phyloP scores from a whole-genome alignment of 495 filamentous ascomycete genomes.

The Glarea lozoyensis region DNA sequence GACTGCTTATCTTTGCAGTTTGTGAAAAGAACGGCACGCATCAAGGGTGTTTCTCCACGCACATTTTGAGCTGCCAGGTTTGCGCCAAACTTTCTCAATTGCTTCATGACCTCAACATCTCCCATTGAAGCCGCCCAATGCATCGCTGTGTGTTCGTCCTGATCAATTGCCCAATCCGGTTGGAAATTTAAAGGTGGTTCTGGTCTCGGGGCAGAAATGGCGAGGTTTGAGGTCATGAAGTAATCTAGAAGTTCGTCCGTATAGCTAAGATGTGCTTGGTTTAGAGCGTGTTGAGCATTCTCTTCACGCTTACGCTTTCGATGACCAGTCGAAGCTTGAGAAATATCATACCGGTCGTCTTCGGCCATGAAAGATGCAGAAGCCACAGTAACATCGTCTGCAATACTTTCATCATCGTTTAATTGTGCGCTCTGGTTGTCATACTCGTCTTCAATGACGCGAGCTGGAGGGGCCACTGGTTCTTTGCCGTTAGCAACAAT shows the following conservation, averaged over 20 bases:
- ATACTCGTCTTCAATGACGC: conserved; percentile 33
- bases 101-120: conserved; percentile 80
- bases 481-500: conserved; percentile 23
- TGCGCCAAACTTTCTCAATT: conserved; percentile 70
- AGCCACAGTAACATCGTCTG: conserved; percentile 69
- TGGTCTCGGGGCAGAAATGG: conserved; percentile 57
- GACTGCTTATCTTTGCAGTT: conserved; percentile 90
- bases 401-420: conserved; percentile 65
- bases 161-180: conserved; percentile 81
- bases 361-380: conserved; percentile 78
- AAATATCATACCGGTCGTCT: conserved; percentile 62
- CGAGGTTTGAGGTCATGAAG: conserved; percentile 73
- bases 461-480: conserved; percentile 22
- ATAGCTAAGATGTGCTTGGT: conserved; percentile 81
- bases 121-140: conserved; percentile 99
- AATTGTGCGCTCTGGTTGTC: conserved; percentile 45
- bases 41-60: conserved; percentile 86
- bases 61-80: conserved; percentile 56
- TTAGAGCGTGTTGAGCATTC: conserved; percentile 50
- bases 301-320: conserved; percentile 75
- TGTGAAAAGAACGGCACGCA: conserved; percentile 89
- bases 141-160: conserved; percentile 77
- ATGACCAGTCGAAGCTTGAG: conserved; percentile 42
- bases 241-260: conserved; percentile 90
- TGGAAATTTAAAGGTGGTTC: conserved; percentile 75